Evolutionary conservation across 768 basidiomycete species (phyloP), one percentile per base, ranked within the genome.

Genomic region (Mycena kentingensis): DNA sequence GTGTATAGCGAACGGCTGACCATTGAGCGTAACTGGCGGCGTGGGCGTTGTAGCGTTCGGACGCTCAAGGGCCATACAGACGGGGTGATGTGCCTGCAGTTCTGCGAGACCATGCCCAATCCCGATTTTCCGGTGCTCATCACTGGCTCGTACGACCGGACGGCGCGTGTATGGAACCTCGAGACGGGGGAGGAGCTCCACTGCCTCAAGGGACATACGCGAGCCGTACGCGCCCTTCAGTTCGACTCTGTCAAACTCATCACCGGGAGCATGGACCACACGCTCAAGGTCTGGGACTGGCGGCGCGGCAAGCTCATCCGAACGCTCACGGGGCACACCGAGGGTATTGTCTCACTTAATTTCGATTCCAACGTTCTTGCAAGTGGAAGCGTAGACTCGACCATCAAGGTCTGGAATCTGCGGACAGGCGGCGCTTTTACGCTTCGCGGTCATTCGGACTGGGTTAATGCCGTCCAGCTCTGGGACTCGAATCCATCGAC

Each of bases 1-100:
- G 96, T 99, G 18, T 99, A 98, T 70, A 92, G 90, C 65, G 97
- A 99, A 68, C 87, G 97, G n/a, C 84, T 98, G 69, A 85, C 87
- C 18, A 83, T 99, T 37, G 97, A 98, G 71, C 84, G 94, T 42
- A 99, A 99, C 69, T 99, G 97, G 97, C 83, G 96, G 18, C 86
- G 92, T 38, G 96, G 96, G 10, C 84, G 92, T 27, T 96, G 87
- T 70, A 86, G 80, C 5, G 87, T 88, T 31, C 88, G 88, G 41
- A 90, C 87, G 0, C 77, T 98, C 49, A 86, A 88, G 61, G 97
- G 97, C 5, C 97, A 99, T 71, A 88, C 91, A 6, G 92, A 98
- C 63, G 92, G 94, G 55, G 84, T 99, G 63, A 95, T 98, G 90
- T 98, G 96, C 67, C 80, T 99, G 4, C 97, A 99, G 65, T 95